These are phyloP conservation scores for Leccinum variicolor DNA, from an alignment of 768 basidiomycete genomes.

Conservation along the genomic window DNA sequence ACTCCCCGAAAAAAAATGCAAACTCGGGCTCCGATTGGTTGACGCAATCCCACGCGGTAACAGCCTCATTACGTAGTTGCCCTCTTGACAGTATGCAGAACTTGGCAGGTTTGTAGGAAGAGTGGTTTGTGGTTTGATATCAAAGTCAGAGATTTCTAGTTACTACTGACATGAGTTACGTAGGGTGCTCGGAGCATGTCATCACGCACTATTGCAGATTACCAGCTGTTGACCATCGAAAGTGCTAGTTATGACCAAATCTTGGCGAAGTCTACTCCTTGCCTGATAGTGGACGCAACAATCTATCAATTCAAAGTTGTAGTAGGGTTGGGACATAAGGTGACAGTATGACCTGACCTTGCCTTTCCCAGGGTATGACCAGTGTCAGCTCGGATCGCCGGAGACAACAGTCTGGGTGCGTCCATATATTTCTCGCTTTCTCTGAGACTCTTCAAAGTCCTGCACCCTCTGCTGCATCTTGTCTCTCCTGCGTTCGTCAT, in stretches of 20 bases:
- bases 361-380: background rate
- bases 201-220: slow-evolving; percentile 15
- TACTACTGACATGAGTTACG: slow-evolving; percentile 10
- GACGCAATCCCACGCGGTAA: slow-evolving; percentile 8
- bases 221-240: slow-evolving; percentile 1
- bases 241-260: background rate
- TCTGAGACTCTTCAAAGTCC: slow-evolving; percentile 56
- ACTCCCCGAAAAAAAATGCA: slow-evolving; percentile 17
- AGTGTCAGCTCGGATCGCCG: slow-evolving; percentile 11
- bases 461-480: slow-evolving; percentile 68
- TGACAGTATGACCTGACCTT: slow-evolving; percentile 2
- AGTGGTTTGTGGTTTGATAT: background rate
- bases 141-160: background rate
- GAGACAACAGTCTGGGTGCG: slow-evolving; percentile 37
- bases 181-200: background rate
- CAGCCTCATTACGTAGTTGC: background rate
- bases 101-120: no score
- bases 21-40: slow-evolving; percentile 9
- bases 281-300: background rate
- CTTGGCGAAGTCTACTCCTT: background rate
- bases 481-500: slow-evolving; percentile 76
- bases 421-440: slow-evolving; percentile 68
- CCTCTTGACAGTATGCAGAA: background rate
- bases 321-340: no score
- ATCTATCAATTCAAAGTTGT: background rate